phyloP scores from a whole-genome alignment of 2,329 filamentous ascomycete species.

The Byssothecium circinans region DNA sequence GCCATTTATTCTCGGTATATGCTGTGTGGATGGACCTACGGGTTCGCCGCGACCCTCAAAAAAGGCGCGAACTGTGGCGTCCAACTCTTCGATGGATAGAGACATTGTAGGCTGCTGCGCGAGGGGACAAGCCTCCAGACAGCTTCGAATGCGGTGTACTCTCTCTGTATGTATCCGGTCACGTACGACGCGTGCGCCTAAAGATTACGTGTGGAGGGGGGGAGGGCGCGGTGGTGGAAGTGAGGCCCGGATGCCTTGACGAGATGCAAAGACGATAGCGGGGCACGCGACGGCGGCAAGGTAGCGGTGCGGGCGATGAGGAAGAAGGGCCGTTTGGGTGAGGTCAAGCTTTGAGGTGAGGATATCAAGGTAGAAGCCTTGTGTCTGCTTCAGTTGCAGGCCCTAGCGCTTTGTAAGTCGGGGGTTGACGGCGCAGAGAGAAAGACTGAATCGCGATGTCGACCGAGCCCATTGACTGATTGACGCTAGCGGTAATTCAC shows the following conservation, averaged over 20 bases:
- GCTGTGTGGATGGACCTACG: constrained; percentile 56
- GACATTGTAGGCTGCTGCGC: constrained; percentile 55
- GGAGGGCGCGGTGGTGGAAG: constrained; percentile 4
- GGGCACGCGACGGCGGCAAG: constrained; percentile 29
- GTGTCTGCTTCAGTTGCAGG: constrained; percentile 21
- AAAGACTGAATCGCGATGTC: not conserved
- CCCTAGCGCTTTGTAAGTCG: constrained; percentile 20
- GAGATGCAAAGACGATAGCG: constrained; percentile 36
- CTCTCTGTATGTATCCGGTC: constrained; percentile 22
- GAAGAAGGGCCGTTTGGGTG: constrained; percentile 4
- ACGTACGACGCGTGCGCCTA: constrained; percentile 9
- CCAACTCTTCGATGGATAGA: constrained; percentile 86
- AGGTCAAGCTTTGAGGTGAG: constrained; percentile 10
- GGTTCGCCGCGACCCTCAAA: constrained; percentile 95
- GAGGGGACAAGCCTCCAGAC: constrained; percentile 39
- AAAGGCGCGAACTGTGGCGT: constrained; percentile 93
- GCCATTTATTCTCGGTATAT: constrained; percentile 37
- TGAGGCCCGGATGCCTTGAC: constrained; percentile 29
- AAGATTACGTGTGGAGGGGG: not conserved
- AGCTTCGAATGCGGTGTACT: constrained; percentile 25
- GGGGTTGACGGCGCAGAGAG: not conserved
- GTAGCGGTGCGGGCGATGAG: constrained; percentile 28
- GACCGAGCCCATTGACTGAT: not conserved
- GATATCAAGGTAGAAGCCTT: constrained; percentile 19
- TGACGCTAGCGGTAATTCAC: not conserved